Conservation (phyloP, 2,329 filamentous ascomycete genomes). For the Cladobotryum protrusum region DNA sequence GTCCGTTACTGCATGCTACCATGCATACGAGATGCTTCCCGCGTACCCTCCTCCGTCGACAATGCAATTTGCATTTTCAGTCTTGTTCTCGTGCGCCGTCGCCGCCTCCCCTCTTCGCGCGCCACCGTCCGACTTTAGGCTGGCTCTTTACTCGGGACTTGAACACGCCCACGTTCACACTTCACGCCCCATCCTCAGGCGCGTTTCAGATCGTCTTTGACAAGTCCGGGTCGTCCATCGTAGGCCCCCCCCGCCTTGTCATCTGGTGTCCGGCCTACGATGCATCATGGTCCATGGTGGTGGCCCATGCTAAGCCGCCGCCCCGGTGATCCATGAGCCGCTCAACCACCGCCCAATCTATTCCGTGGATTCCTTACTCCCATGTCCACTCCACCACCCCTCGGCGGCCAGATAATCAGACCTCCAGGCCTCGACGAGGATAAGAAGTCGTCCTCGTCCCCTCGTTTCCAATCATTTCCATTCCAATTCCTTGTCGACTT, state of each 20-base stretch:
- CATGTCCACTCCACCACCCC: slow-evolving; percentile 4
- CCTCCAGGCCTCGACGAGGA: slow-evolving; percentile 13
- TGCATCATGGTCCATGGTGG: not conserved
- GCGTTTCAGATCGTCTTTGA: slow-evolving; percentile 8
- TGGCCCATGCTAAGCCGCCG: slow-evolving; percentile 7
- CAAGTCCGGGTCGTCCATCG: not conserved
- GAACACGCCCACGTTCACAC: no score
- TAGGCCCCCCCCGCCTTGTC: not conserved
- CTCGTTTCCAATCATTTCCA: slow-evolving; percentile 19
- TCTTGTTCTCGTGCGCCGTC: no score
- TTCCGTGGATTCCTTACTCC: not conserved
- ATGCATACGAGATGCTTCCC: no score
- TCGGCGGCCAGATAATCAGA: slow-evolving; percentile 1
- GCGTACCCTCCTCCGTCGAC: no score
- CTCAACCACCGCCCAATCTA: slow-evolving; percentile 1
- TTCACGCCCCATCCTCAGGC: not conserved
- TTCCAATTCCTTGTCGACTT: slow-evolving; percentile 8
- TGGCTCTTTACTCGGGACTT: no score
- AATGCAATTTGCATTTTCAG: no score
- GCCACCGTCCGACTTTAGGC: no score
- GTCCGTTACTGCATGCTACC: no score
- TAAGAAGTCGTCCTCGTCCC: slow-evolving; percentile 25
- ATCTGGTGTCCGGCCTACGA: slow-evolving; percentile 2
- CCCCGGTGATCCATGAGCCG: slow-evolving; percentile 13
- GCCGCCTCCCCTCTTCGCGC: no score